Percentiles rank a stretch among this genome's conserved stretches.
Evolutionary conservation across 2,329 filamentous ascomycete genomes (phyloP).

Genomic region (Clonostachys solani): DNA sequence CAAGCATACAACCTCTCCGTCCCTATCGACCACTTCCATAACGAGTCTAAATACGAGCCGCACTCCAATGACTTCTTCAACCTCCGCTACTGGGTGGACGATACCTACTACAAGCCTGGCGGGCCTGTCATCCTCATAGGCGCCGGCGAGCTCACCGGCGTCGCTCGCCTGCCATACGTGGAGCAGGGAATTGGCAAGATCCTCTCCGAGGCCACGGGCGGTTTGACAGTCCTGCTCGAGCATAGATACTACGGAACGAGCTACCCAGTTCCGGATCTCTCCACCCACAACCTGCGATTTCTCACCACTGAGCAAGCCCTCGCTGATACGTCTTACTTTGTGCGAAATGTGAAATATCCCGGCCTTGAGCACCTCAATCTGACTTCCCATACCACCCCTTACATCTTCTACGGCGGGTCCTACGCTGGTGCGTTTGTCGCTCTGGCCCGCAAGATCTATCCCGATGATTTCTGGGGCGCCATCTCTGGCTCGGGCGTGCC

Average conservation of each 20-base stretch:
- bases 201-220: constrained; percentile 65
- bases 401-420: constrained; percentile 78
- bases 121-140: constrained; percentile 78
- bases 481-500: constrained; percentile 81
- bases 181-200: constrained; percentile 74
- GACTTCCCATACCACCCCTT: constrained; percentile 61
- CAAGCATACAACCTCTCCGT: constrained; percentile 27
- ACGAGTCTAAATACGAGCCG: constrained; percentile 72
- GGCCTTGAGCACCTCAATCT: constrained; percentile 66
- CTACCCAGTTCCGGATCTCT: constrained; percentile 62
- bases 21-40: constrained; percentile 78
- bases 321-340: constrained; percentile 80
- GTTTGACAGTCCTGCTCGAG: constrained; percentile 77
- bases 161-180: constrained; percentile 62
- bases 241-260: constrained; percentile 84
- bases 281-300: constrained; percentile 70
- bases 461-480: constrained; percentile 71
- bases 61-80: constrained; percentile 65
- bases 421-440: constrained; percentile 80
- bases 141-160: constrained; percentile 64
- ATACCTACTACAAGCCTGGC: constrained; percentile 67
- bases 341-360: constrained; percentile 64
- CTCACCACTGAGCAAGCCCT: constrained; percentile 79
- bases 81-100: constrained; percentile 81
- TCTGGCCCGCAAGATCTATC: constrained; percentile 71